A percentile compares a stretch with the other conserved stretches of the same genome.
These are phyloP conservation scores for Geotrichum histeridarum DNA, from an alignment of 1,139 yeast genomes.

Conservation along the genomic window DNA sequence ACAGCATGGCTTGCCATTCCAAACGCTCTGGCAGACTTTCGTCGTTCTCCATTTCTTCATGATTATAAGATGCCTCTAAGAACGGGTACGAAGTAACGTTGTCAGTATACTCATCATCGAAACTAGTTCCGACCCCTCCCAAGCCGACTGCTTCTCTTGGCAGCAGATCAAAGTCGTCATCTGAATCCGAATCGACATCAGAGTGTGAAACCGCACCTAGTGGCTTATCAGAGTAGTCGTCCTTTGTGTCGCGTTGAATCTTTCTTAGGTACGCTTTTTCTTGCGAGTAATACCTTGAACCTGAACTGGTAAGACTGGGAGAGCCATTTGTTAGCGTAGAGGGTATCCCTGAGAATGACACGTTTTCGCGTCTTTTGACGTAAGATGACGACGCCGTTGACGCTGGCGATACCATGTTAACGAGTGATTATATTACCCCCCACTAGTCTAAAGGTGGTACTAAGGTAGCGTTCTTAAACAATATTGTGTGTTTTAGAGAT, in stretches of 20 bases:
- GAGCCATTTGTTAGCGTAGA: background rate
- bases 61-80: constrained; percentile 22
- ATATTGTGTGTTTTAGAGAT: no score
- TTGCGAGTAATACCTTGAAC: constrained; percentile 46
- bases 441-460: no score
- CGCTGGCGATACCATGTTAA: no score
- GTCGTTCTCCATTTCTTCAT: constrained; percentile 21
- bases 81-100: constrained; percentile 27
- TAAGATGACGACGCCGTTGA: background rate
- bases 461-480: no score
- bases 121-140: constrained; percentile 37
- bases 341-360: background rate
- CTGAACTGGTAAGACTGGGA: background rate
- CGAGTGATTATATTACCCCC: no score
- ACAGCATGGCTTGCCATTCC: constrained; percentile 95
- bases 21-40: constrained; percentile 71
- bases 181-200: constrained; percentile 29
- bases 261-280: constrained; percentile 65
- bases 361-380: constrained; percentile 1
- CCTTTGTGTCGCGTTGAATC: constrained; percentile 57
- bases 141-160: constrained; percentile 27
- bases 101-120: constrained; percentile 36
- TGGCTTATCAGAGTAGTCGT: constrained; percentile 46
- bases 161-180: constrained; percentile 27
- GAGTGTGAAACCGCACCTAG: constrained; percentile 26